These are phyloP conservation scores for Aureobasidium sp. DNA, from an alignment of 2,329 filamentous ascomycete genomes.

Conservation along the genomic window DNA sequence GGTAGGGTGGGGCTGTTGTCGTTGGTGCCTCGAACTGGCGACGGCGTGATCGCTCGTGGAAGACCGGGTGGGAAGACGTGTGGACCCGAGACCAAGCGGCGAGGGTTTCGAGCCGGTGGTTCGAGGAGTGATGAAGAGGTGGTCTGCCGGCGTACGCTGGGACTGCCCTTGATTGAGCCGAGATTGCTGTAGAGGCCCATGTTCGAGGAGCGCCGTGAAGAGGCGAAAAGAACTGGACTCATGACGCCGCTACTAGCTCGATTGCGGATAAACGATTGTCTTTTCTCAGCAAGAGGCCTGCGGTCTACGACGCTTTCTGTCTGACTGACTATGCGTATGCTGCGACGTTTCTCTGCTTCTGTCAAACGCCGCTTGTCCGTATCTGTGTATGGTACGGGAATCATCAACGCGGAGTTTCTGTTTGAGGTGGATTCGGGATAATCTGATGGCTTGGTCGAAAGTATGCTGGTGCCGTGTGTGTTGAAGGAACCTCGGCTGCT, in stretches of 20 bases:
- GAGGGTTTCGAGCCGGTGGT: slow-evolving; percentile 23
- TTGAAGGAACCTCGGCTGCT: slow-evolving; percentile 33
- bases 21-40: slow-evolving; percentile 12
- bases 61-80: slow-evolving; percentile 24
- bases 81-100: slow-evolving; percentile 20
- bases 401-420: slow-evolving; percentile 22
- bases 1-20: slow-evolving; percentile 7
- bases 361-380: slow-evolving; percentile 18
- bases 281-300: slow-evolving; percentile 34
- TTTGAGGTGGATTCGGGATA: slow-evolving; percentile 29
- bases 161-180: neutral
- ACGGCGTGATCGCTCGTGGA: slow-evolving; percentile 25
- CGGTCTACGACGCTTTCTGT: slow-evolving; percentile 32
- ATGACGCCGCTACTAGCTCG: slow-evolving; percentile 33
- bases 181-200: slow-evolving; percentile 1
- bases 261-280: slow-evolving; percentile 37
- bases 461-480: slow-evolving; percentile 34
- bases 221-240: slow-evolving; percentile 32
- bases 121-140: slow-evolving; percentile 27
- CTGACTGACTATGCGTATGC: slow-evolving; percentile 34
- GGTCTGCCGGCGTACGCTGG: slow-evolving; percentile 11
- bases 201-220: slow-evolving; percentile 16
- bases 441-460: slow-evolving; percentile 33
- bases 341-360: slow-evolving; percentile 31
- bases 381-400: neutral